Evolutionary conservation across 495 filamentous ascomycete genomes (phyloP).

Genomic region (Sporormia fimetaria): DNA sequence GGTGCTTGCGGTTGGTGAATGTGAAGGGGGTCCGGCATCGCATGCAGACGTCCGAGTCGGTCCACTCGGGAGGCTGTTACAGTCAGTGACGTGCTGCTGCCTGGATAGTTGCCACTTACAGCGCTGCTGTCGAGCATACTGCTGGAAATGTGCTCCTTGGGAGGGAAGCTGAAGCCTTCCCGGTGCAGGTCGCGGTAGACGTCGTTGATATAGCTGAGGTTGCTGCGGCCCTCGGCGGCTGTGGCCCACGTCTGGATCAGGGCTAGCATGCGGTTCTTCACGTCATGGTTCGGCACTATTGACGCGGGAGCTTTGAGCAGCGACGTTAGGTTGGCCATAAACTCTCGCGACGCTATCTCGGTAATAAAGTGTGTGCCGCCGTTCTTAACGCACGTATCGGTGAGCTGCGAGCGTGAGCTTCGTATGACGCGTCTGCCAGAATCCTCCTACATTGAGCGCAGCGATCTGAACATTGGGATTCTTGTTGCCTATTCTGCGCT

Average conservation of each 20-base stretch:
- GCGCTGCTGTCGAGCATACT: constrained; percentile 96
- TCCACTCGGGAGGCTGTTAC: constrained; percentile 84
- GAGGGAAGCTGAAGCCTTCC: constrained; percentile 85
- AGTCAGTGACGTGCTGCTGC: constrained; percentile 10
- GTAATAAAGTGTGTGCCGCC: constrained; percentile 90
- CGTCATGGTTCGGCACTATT: constrained; percentile 67
- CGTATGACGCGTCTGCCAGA: neutral
- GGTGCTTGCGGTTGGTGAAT: constrained; percentile 96
- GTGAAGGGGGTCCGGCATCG: constrained; percentile 89
- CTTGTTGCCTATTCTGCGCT: constrained; percentile 84
- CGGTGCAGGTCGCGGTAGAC: constrained; percentile 68
- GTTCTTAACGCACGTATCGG: constrained; percentile 98
- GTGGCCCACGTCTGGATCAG: constrained; percentile 89
- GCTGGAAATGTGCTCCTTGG: constrained; percentile 71
- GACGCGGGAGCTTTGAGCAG: constrained; percentile 69
- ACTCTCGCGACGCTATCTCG: constrained; percentile 92
- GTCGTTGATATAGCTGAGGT: constrained; percentile 75
- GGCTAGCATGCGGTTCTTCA: constrained; percentile 81
- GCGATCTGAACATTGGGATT: constrained; percentile 95
- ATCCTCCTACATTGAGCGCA: constrained; percentile 62
- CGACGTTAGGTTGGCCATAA: constrained; percentile 93
- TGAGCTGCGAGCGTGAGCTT: constrained; percentile 44
- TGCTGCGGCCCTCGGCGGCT: constrained; percentile 74
- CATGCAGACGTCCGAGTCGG: constrained; percentile 97
- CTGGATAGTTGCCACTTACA: constrained; percentile 44